These are phyloP conservation scores for California macrophylla DNA, from an alignment of 441 rosid species.

Conservation along the genomic window DNA sequence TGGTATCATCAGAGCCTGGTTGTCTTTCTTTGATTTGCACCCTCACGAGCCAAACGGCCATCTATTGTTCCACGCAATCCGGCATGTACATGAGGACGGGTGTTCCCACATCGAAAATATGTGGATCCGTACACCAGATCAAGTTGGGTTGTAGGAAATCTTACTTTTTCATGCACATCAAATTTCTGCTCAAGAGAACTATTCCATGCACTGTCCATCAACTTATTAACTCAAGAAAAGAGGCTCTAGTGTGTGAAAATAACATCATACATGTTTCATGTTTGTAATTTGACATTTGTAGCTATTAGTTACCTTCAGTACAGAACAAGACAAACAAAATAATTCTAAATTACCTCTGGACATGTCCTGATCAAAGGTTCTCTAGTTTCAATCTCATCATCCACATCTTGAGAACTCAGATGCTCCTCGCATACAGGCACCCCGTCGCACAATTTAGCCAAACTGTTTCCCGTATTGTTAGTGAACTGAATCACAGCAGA, in stretches of 20 bases:
- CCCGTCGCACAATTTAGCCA: slow-evolving; percentile 30
- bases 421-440: slow-evolving; percentile 35
- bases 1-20: too few relatives aligned
- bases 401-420: slow-evolving; percentile 39
- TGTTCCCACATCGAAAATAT: too few relatives aligned
- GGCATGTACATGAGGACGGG: too few relatives aligned
- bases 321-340: slow-evolving; percentile 1
- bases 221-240: neutral
- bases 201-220: neutral
- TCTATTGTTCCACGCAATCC: too few relatives aligned
- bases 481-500: slow-evolving; percentile 55
- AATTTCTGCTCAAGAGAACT: neutral
- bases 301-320: neutral
- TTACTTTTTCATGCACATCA: neutral
- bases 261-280: neutral
- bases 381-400: slow-evolving; percentile 45
- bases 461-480: slow-evolving; percentile 23
- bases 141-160: neutral
- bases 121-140: too few relatives aligned
- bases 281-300: neutral
- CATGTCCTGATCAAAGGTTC: slow-evolving; percentile 46
- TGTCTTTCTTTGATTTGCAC: too few relatives aligned
- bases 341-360: slow-evolving; percentile 59
- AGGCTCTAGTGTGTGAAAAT: neutral
- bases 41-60: too few relatives aligned